phyloP scores from a whole-genome alignment of 768 basidiomycete genomes.

The Bullera alba region DNA sequence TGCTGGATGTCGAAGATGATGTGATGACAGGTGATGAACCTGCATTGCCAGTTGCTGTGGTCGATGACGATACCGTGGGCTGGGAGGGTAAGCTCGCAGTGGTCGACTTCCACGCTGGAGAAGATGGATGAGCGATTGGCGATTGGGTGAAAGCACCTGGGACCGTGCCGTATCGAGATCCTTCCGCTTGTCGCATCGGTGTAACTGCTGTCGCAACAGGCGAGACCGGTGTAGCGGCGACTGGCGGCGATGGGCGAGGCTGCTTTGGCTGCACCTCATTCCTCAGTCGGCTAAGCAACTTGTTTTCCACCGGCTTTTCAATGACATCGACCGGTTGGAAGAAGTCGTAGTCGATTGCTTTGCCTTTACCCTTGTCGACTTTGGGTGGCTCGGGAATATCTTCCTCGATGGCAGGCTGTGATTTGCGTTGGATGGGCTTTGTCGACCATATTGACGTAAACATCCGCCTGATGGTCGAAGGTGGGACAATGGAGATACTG shows the following conservation, averaged over 20 bases:
- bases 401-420: neutral
- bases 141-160: neutral
- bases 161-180: neutral
- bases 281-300: neutral
- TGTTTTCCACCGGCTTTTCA: neutral
- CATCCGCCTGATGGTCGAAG: conserved; percentile 28
- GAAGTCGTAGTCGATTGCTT: no score
- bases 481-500: conserved; percentile 9
- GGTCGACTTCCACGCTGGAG: neutral
- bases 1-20: neutral
- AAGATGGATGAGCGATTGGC: neutral
- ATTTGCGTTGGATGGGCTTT: neutral
- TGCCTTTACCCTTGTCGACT: no score
- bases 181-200: neutral
- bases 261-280: neutral
- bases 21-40: neutral
- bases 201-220: neutral
- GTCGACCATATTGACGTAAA: conserved; percentile 21
- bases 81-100: neutral
- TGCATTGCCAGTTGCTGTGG: neutral
- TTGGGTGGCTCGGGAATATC: neutral
- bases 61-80: neutral
- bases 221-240: neutral
- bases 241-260: neutral
- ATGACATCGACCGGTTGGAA: neutral